These are phyloP conservation scores for Hypoxylon fragiforme DNA, from an alignment of 495 filamentous ascomycete genomes.

Conservation along the genomic window DNA sequence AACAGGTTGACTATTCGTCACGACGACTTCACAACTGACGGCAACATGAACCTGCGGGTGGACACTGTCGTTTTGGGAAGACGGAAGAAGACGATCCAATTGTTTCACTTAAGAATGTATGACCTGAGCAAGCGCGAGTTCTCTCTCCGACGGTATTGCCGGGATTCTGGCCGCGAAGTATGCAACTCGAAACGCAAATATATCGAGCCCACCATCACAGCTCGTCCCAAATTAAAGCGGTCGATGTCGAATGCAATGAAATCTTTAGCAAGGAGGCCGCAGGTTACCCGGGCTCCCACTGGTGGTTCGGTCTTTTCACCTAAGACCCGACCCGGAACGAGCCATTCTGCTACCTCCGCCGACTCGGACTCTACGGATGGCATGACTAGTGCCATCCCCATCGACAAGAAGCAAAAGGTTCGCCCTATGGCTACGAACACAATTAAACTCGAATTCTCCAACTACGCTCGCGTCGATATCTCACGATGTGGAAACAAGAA, in stretches of 20 bases:
- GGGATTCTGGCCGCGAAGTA: conserved; percentile 90
- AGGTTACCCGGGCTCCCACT: conserved; percentile 54
- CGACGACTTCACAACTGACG: conserved; percentile 88
- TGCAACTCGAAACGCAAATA: conserved; percentile 82
- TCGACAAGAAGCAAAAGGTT: conserved; percentile 41
- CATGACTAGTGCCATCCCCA: conserved; percentile 40
- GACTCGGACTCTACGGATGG: conserved; percentile 54
- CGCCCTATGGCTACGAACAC: conserved; percentile 65
- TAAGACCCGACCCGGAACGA: conserved; percentile 49
- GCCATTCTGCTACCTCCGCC: conserved; percentile 45
- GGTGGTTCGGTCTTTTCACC: conserved; percentile 43
- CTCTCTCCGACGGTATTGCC: conserved; percentile 87
- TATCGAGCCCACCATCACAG: conserved; percentile 48
- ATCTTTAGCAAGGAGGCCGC: conserved; percentile 63
- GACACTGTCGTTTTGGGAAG: conserved; percentile 72
- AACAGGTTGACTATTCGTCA: conserved; percentile 82
- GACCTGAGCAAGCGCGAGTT: conserved; percentile 85
- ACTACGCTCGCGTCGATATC: conserved; percentile 92
- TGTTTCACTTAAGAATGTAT: conserved; percentile 96
- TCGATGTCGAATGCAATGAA: conserved; percentile 78
- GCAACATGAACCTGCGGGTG: conserved; percentile 95
- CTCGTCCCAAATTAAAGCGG: conserved; percentile 57
- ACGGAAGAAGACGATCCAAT: conserved; percentile 67
- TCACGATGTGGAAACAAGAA: conserved; percentile 68
- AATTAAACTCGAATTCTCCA: conserved; percentile 90